These are phyloP conservation scores for Solanum megistacrolobum DNA, from an alignment of 257 asterid genomes.

Conservation along the genomic window DNA sequence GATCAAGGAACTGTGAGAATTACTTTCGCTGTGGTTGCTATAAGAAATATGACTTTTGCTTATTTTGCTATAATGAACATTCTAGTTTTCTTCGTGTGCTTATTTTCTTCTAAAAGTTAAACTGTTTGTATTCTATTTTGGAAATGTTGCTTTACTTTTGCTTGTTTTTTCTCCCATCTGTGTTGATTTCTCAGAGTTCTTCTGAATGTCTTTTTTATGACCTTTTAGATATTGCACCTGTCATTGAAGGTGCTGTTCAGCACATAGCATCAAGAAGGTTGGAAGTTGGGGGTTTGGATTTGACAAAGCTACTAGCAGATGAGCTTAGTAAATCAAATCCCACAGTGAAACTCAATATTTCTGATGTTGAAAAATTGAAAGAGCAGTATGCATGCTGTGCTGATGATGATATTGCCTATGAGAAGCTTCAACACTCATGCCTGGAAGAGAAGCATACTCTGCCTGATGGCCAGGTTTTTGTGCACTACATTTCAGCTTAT, in stretches of 20 bases:
- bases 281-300: conserved; percentile 83
- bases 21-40: neutral
- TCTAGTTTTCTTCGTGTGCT: neutral
- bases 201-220: neutral
- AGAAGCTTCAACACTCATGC: conserved; percentile 39
- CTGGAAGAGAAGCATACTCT: conserved; percentile 74
- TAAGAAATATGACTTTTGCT: neutral
- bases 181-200: neutral
- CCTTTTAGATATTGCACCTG: conserved; percentile 81
- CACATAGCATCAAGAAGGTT: conserved; percentile 90
- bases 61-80: neutral
- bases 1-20: neutral
- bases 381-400: conserved; percentile 80
- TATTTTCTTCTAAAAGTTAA: neutral
- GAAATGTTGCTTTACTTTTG: neutral
- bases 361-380: conserved; percentile 74
- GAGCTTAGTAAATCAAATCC: conserved; percentile 73
- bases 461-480: conserved; percentile 90
- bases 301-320: conserved; percentile 56
- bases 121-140: neutral
- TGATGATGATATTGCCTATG: conserved; percentile 57
- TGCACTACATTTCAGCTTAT: conserved; percentile 2
- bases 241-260: conserved; percentile 96
- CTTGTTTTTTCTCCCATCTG: neutral
- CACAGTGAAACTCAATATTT: conserved; percentile 35